Base-by-base conservation (phyloP, 768 basidiomycete genomes). In the Leccinum broughii region DNA sequence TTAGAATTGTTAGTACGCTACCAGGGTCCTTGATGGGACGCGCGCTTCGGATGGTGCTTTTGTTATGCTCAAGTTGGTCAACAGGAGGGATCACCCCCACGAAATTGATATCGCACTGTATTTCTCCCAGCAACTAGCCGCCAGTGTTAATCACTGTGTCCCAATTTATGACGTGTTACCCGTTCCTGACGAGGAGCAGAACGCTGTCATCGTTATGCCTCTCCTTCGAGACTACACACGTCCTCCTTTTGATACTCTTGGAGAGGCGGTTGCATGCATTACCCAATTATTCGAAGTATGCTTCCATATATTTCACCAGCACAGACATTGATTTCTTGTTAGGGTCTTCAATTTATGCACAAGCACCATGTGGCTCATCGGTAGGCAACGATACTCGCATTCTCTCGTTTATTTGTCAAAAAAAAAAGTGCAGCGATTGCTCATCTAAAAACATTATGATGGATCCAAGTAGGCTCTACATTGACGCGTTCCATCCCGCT, bases 101-200 rank as follows among this genome's bases (percentile, higher is more conserved):
- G 78, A 81, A 39, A 54, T 71, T 9, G 62, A 70, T 1, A 76
- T 81, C 32, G 62, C 55, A 0, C 53, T 64, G 67, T 69, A 63
- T 20, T 70, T 67, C 55, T 62, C 64, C 8, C 60, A 51, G 32
- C 0, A 44, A 0, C 34, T 65, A 2, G 48, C 48, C 0, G 30
- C 30, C 1, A 24, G 51, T 41, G 56, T 53, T 35, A 81, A 79
- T 34, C 75, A 78, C 51, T 77, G 76, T 20, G 66, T 77, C 2
- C 77, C 73, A 0, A 37, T 77, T 13, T 61, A 70, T n/a, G 73
- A 76, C 7, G 35, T 62, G 0, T 37, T 75, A 2, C 22, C 44
- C 13, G 58, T 72, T 46, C 54, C 51, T 20, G 57, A 61, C 1
- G 57, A 30, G 30, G 30, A 65, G 0, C 53, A 57, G 1, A n/a